Percentiles rank a stretch among this genome's conserved stretches.
These are phyloP conservation scores for Thalassiosira profunda DNA, from an alignment of 108 stramenopile genomes.

Conservation along the genomic window DNA sequence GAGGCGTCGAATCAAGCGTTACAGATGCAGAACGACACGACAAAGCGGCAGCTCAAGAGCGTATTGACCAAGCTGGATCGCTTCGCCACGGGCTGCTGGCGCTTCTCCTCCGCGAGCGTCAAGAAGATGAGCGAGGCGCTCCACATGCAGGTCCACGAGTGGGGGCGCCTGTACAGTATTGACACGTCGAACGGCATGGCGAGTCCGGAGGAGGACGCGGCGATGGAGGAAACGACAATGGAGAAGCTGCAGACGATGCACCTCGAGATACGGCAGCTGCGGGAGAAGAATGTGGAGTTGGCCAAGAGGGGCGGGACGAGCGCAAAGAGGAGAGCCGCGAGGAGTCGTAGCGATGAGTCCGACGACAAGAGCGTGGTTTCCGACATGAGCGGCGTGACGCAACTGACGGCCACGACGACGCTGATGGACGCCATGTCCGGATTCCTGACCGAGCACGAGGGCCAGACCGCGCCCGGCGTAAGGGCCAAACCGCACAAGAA, in stretches of 20 bases:
- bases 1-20: constrained; percentile 8
- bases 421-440: constrained; percentile 27
- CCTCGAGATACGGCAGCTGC: constrained; percentile 25
- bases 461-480: background rate
- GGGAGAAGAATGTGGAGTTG: constrained; percentile 16
- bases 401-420: background rate
- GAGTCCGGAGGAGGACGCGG: background rate
- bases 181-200: background rate
- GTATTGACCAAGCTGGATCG: constrained; percentile 20
- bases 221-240: constrained; percentile 17
- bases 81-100: constrained; percentile 32
- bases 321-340: background rate
- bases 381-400: constrained; percentile 24
- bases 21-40: background rate
- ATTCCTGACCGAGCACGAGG: constrained; percentile 13
- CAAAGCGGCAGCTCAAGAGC: background rate
- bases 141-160: constrained; percentile 36
- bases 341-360: background rate
- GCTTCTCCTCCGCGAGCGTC: constrained; percentile 33
- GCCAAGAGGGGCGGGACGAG: background rate
- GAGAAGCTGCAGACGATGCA: constrained; percentile 40
- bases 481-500: background rate
- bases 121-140: constrained; percentile 51
- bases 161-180: constrained; percentile 16
- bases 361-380: constrained; percentile 30